Conservation (phyloP, 768 basidiomycete species). For the Tylopilus intermedius region DNA sequence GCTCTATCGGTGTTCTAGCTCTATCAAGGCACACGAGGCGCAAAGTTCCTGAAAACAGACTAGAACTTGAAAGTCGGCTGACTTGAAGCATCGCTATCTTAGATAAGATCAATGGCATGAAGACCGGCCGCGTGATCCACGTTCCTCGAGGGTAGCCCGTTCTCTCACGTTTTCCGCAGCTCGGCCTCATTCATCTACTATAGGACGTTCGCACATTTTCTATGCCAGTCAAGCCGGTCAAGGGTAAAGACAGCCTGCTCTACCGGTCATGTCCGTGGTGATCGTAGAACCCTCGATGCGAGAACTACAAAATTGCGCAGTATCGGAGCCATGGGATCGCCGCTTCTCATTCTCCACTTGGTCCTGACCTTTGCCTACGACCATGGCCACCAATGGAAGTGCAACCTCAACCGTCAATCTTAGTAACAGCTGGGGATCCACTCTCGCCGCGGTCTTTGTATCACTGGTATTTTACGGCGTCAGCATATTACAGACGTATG, state of each 20-base stretch:
- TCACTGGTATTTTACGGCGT: constrained; percentile 23
- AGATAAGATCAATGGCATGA: background rate
- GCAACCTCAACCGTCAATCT: constrained; percentile 3
- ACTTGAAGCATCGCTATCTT: background rate
- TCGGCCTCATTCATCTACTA: background rate
- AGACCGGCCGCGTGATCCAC: background rate
- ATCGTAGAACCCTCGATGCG: constrained; percentile 6
- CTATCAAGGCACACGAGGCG: background rate
- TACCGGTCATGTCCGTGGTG: constrained; percentile 4
- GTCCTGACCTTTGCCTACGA: background rate
- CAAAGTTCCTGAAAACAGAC: background rate
- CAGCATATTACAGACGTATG: constrained; percentile 25
- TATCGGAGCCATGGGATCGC: background rate
- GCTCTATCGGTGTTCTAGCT: background rate
- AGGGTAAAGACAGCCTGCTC: background rate
- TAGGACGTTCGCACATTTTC: background rate
- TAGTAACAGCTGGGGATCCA: constrained; percentile 22
- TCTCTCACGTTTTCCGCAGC: background rate
- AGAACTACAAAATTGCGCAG: constrained; percentile 12
- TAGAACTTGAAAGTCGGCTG: background rate
- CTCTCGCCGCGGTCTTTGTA: constrained; percentile 16
- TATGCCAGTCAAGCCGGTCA: background rate
- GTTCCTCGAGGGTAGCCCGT: background rate
- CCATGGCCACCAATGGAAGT: constrained; percentile 11
- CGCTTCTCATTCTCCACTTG: background rate